Base-by-base conservation (phyloP, 495 filamentous ascomycete genomes). In the Penicillium macrosclerotiorum region DNA sequence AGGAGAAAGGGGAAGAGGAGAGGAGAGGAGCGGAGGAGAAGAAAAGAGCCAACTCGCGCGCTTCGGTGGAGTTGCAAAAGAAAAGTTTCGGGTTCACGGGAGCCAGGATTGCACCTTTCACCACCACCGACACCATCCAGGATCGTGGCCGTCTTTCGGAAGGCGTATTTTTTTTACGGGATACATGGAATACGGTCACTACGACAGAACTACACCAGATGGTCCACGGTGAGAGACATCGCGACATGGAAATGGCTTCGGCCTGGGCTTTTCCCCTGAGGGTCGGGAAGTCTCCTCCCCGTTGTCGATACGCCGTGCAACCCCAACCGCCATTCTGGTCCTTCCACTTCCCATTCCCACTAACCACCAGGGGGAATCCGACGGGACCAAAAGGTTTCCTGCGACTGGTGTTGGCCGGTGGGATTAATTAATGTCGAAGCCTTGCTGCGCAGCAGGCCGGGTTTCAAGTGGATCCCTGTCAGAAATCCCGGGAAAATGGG, bases 51-150 rank as follows among this genome's bases (percentile, higher is more conserved):
- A 52, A 51, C 51, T 60, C 24, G 38, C 38, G 38, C 52, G 49
- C 23, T n/a, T n/a, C 54, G 59, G 61, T 67, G 61, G 59, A 66
- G 57, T 58, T 64, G 59, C 47, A 67, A 67, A 63, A 64, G 59
- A 63, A 68, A 67, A 62, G 55, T 59, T 58, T 62, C 56, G 55
- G 59, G 52, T 39, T 58, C 53, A 57, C 58, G 49, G 62, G 55
- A 19, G 47, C 51, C 47, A 45, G 50, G 45, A 59, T 58, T 51
- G 27, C 32, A 34, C 24, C 18, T n/a, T n/a, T n/a, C n/a, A n/a
- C n/a, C n/a, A n/a, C n/a, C n/a, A n/a, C n/a, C n/a, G n/a, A n/a
- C n/a, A n/a, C n/a, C n/a, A n/a, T n/a, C n/a, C n/a, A n/a, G n/a
- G n/a, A n/a, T n/a, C n/a, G n/a, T n/a, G n/a, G n/a, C n/a, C n/a